Evolutionary conservation across 495 filamentous ascomycete genomes (phyloP).

Genomic region (Friedmanniomyces endolithicus): DNA sequence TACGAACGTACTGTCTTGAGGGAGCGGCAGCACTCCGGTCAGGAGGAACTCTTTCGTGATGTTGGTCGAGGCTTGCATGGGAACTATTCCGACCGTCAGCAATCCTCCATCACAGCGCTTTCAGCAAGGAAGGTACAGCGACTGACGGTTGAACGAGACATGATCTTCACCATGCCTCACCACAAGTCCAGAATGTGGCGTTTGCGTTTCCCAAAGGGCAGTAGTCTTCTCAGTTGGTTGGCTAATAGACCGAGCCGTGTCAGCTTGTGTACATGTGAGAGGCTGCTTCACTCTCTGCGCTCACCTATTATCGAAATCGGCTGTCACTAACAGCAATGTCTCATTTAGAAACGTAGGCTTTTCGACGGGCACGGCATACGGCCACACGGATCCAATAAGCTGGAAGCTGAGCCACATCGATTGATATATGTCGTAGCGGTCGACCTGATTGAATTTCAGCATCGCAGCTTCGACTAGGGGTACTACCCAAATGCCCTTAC

Average conservation of each 20-base stretch:
- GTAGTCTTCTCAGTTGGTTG: constrained; percentile 1
- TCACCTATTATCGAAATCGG: constrained; percentile 2
- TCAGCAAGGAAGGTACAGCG: background rate
- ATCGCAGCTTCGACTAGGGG: too few relatives aligned
- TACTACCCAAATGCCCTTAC: too few relatives aligned
- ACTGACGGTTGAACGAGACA: constrained; percentile 3
- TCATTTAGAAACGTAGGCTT: background rate
- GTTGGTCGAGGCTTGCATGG: background rate
- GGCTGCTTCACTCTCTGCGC: background rate
- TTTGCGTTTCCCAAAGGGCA: background rate
- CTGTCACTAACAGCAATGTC: constrained; percentile 2
- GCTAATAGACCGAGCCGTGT: background rate
- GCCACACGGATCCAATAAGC: background rate
- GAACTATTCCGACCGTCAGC: background rate
- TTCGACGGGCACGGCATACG: background rate
- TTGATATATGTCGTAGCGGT: background rate
- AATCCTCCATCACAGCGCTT: background rate
- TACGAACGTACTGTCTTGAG: background rate
- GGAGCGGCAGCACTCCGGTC: background rate
- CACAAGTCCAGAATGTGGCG: background rate
- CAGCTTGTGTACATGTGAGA: background rate
- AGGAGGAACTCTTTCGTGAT: constrained; percentile 6
- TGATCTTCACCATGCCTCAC: constrained; percentile 4
- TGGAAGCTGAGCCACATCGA: background rate
- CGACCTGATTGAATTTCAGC: background rate